These are phyloP conservation scores for Nidularia pulvinata DNA, from an alignment of 768 basidiomycete genomes.

Conservation along the genomic window DNA sequence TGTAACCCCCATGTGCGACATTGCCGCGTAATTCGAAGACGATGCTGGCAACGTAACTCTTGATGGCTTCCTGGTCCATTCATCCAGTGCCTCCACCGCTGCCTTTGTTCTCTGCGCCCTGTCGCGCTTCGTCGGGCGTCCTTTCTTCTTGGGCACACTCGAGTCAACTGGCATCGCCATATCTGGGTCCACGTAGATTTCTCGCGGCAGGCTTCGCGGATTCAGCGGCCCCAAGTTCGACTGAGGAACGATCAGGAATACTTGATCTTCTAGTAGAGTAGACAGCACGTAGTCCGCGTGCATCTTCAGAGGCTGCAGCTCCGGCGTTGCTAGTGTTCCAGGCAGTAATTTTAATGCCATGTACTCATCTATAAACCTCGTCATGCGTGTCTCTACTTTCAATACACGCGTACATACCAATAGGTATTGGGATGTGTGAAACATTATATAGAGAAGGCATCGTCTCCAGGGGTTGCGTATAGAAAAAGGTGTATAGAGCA, in stretches of 20 bases:
- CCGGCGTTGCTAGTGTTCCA: slow-evolving; percentile 32
- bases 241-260: slow-evolving; percentile 62
- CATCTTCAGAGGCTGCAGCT: slow-evolving; percentile 45
- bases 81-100: slow-evolving; percentile 45
- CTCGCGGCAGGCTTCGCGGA: slow-evolving; percentile 70
- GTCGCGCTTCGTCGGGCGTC: slow-evolving; percentile 64
- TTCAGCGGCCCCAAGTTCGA: slow-evolving; percentile 49
- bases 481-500: slow-evolving; percentile 68
- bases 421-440: slow-evolving; percentile 57
- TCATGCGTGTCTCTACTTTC: slow-evolving; percentile 2
- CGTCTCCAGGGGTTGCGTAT: slow-evolving; percentile 61
- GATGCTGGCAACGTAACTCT: neutral
- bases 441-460: slow-evolving; percentile 48
- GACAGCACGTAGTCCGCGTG: slow-evolving; percentile 50
- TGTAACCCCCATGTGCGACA: neutral
- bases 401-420: slow-evolving; percentile 37
- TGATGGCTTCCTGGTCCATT: slow-evolving; percentile 40
- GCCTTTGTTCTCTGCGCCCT: slow-evolving; percentile 52
- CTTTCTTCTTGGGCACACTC: slow-evolving; percentile 46
- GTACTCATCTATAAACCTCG: slow-evolving; percentile 50
- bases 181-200: slow-evolving; percentile 52
- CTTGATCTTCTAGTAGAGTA: slow-evolving; percentile 40
- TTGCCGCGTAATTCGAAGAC: neutral
- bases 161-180: slow-evolving; percentile 15
- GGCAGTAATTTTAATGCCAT: slow-evolving; percentile 48